Base-by-base conservation (phyloP, 345 rosid genomes). In the Moricandia arvensis region DNA sequence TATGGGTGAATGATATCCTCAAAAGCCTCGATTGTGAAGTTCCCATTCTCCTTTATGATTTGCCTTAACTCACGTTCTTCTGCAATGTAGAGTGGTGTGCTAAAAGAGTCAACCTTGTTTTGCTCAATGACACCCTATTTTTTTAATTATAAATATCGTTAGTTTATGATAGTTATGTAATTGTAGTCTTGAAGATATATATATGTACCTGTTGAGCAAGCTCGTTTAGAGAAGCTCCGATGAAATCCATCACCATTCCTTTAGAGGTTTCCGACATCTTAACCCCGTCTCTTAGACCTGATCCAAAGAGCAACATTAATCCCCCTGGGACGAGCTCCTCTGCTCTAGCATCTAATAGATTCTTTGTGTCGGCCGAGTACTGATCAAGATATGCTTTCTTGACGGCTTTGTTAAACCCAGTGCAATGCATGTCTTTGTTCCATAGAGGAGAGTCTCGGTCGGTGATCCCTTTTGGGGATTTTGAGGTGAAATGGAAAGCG, bases 401-500 rank as follows among this genome's bases (percentile, higher is more conserved):
- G 11, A 84, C 87, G 51, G 3, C 47, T 17, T 57, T 1, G 3
- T 35, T 62, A 37, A 81, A 80, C 0, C 78, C 74, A 0, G 84
- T 77, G 38, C 80, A 81, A 69, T 86, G 86, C 15, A 86, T 75
- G 37, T 84, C 85, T 47, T 26, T 80, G 66, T 86, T 86, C 82
- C 82, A 84, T 0, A 80, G 24, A 1, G 79, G 75, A 24, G 87
- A 81, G 17, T 69, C n/a, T 2, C 63, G 7, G 38, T 81, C 80
- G 0, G 53, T 8, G 75, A 83, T 47, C 31, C 71, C 85, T 16
- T 60, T 54, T 0, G 89, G 84, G 11, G 45, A 27, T 57, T 62
- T n/a, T 59, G n/a, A n/a, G n/a, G 31, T n/a, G n/a, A n/a, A n/a
- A n/a, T n/a, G n/a, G n/a, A n/a, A n/a, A n/a, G n/a, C n/a, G n/a